Base-by-base conservation (phyloP, 75 land plant genomes). In the Adiantum capillusveneris region DNA sequence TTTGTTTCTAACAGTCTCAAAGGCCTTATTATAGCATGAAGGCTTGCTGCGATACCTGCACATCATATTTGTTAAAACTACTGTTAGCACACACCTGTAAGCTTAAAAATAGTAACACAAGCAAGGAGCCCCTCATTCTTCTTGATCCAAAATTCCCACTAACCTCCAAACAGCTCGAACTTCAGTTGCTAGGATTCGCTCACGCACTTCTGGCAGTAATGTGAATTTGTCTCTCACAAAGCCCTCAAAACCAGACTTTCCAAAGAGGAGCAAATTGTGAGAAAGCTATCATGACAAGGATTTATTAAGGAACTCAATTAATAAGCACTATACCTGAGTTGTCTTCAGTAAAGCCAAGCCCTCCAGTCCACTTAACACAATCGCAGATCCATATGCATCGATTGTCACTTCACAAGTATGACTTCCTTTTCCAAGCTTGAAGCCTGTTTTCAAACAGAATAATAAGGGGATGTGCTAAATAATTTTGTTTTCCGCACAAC, bases 211-310 rank as follows among this genome's bases (percentile, higher is more conserved):
- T 44, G 86, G 86, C 24, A 95, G 74, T 29, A 81, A 49, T 1
- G 99, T 95, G 64, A 78, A 82, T 34, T 80, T 74, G 52, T 95
- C 99, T 55, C 88, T 75, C 14, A 90, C 49, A 60, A 84, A 95
- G 29, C 96, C 85, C 61, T 80, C 99, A 79, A 95, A 95, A 26
- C 99, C 99, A 26, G 99, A 87, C 99, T 95, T 53, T 17, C 21
- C 27, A 69, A 56, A 0, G 28, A 44, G n/a, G n/a, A n/a, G n/a
- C n/a, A n/a, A n/a, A n/a, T n/a, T n/a, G n/a, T n/a, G n/a, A n/a
- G n/a, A n/a, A n/a, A n/a, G n/a, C n/a, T n/a, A n/a, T n/a, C n/a
- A n/a, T 43, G 48, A n/a, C 14, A 7, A 54, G 22, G 50, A 25
- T 30, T 46, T 31, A 18, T n/a, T n/a, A n/a, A n/a, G 54, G 21